Conservation (phyloP, 257 asterid species). For the Fraxinus cuspidata region DNA sequence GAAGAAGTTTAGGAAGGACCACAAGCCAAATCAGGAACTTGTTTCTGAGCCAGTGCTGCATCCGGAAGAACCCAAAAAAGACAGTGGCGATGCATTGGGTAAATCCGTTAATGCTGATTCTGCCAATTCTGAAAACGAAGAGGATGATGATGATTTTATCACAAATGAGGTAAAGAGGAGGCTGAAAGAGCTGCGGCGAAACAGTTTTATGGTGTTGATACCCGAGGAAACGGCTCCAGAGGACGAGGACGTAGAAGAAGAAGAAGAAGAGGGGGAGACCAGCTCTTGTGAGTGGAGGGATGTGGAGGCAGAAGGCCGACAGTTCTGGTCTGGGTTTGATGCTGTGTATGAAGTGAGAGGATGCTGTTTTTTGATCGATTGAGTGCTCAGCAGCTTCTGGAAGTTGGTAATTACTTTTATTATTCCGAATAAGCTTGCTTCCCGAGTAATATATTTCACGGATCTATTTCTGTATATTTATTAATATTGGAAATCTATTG, state of each 20-base stretch:
- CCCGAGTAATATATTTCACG: background rate
- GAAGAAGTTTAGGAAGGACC: conserved; percentile 64
- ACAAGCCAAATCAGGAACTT: conserved; percentile 43
- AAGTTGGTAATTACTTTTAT: conserved; percentile 61
- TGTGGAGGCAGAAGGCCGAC: conserved; percentile 78
- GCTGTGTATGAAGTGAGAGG: conserved; percentile 77
- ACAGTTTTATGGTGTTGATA: conserved; percentile 91
- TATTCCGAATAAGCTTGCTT: conserved; percentile 20
- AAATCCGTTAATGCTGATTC: conserved; percentile 53
- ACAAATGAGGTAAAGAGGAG: conserved; percentile 92
- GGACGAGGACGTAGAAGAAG: conserved; percentile 61
- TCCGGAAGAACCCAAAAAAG: conserved; percentile 55
- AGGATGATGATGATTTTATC: conserved; percentile 91
- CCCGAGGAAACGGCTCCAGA: conserved; percentile 80
- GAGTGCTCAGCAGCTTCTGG: conserved; percentile 74
- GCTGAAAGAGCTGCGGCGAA: conserved; percentile 81
- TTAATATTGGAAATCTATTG: background rate
- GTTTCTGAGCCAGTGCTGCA: conserved; percentile 43
- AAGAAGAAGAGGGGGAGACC: conserved; percentile 64
- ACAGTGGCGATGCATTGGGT: conserved; percentile 40
- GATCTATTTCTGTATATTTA: conserved; percentile 4
- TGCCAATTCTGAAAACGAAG: conserved; percentile 63
- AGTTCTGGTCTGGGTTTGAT: conserved; percentile 89
- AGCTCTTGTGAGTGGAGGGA: conserved; percentile 88
- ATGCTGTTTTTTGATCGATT: conserved; percentile 75